These are phyloP conservation scores for Corymbia maculata DNA, from an alignment of 345 rosid genomes.

Conservation along the genomic window DNA sequence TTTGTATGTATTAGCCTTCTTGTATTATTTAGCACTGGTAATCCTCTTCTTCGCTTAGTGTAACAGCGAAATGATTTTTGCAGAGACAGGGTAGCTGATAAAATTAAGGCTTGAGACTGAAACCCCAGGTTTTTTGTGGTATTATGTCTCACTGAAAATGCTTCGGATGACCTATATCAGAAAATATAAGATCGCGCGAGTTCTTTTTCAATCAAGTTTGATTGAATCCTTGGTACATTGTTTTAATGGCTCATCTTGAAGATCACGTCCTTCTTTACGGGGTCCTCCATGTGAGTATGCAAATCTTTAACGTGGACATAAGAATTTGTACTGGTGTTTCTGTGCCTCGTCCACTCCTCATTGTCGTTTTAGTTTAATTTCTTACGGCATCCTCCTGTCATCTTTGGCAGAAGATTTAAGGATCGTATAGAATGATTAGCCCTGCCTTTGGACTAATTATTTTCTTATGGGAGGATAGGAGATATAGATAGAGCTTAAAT, in stretches of 20 bases:
- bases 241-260: background rate
- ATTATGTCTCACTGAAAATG: background rate
- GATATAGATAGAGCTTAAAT: background rate
- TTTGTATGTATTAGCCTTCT: background rate
- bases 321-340: background rate
- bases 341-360: background rate
- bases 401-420: background rate
- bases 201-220: background rate
- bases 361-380: background rate
- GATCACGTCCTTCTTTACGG: background rate
- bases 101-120: background rate
- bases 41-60: background rate
- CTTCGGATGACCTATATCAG: background rate
- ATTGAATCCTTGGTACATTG: background rate
- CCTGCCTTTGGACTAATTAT: background rate
- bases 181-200: background rate
- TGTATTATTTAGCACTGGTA: background rate
- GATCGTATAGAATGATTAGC: background rate
- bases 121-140: background rate
- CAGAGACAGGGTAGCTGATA: background rate
- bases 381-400: background rate
- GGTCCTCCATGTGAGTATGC: background rate
- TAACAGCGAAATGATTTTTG: background rate
- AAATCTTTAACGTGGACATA: background rate
- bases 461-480: background rate